These are phyloP conservation scores for Oryza meyeriana DNA, from an alignment of 176 grass and related monocot species.

Conservation along the genomic window DNA sequence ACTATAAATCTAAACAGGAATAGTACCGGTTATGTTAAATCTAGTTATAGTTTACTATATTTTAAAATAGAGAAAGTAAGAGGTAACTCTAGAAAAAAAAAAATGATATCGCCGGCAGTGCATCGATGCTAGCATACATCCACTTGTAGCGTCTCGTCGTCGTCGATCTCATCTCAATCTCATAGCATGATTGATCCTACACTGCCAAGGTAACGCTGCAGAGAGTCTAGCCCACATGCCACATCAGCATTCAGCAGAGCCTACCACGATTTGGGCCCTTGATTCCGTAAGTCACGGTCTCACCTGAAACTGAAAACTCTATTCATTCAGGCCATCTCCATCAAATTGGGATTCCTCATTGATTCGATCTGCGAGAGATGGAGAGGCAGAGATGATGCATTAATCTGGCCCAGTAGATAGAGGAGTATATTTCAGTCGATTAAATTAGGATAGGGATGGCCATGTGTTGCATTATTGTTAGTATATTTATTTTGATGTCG, in stretches of 20 bases:
- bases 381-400: not conserved
- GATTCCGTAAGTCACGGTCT: no score
- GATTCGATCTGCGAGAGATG: not conserved
- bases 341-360: no score
- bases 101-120: no score
- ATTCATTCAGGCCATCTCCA: not conserved
- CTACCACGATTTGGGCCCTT: not conserved
- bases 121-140: not conserved
- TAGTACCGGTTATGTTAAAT: no score
- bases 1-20: no score
- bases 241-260: no score
- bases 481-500: not conserved
- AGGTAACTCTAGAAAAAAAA: no score
- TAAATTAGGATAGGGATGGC: not conserved
- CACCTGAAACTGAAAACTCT: not conserved
- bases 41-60: no score
- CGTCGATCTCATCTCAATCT: not conserved
- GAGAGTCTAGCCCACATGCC: not conserved
- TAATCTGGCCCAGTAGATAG: not conserved
- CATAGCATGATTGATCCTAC: not conserved
- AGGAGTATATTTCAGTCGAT: not conserved
- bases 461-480: not conserved
- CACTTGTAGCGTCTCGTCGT: not conserved
- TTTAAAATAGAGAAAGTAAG: no score
- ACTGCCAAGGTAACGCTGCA: not conserved